Evolutionary conservation across 2,329 filamentous ascomycete genomes (phyloP), one percentile per base, ranked within the genome.

Genomic region (Dissoconium aciculare): DNA sequence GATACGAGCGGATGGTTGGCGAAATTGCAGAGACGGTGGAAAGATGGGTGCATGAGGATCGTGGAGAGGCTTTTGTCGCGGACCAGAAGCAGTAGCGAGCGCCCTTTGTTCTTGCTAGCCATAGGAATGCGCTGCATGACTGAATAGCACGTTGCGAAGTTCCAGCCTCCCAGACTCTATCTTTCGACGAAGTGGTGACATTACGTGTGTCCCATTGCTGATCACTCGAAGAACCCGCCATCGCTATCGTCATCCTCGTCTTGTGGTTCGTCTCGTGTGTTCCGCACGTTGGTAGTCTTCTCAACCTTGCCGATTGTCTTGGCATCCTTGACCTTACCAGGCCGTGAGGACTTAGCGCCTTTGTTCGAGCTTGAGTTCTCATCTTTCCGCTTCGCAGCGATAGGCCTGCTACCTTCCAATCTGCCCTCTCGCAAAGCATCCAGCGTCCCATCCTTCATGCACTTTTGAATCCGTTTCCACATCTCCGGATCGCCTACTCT

Each of bases 391-490:
- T n/a, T n/a, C n/a, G n/a, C n/a, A n/a, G n/a, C n/a, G n/a, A n/a
- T n/a, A n/a, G n/a, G n/a, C n/a, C n/a, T n/a, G n/a, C n/a, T n/a
- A n/a, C n/a, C n/a, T n/a, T n/a, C n/a, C n/a, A 23, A n/a, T 36
- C 43, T 55, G 36, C 71, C 64, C 41, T 78, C 69, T 30, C 72
- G 62, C 29, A 79, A 46, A 31, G 50, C 56, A 36, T 68, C 62
- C 30, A 79, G 48, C 10, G 58, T 58, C 5, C 72, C 72, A 21
- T 71, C 59, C 31, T 61, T 57, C 60, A 78, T 72, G 9, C 73
- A 66, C 45, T 69, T 61, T 55, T 80, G 76, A 11, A 87, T 66
- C 10, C 64, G 56, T 11, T 57, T 55, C 79, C 79, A 84, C 59
- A 84, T 67, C n/a, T 69, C 63, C 5, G 66, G 63, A 39, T 65